Base-by-base conservation (phyloP, 768 basidiomycete species). In the Boletus rubescentipes region DNA sequence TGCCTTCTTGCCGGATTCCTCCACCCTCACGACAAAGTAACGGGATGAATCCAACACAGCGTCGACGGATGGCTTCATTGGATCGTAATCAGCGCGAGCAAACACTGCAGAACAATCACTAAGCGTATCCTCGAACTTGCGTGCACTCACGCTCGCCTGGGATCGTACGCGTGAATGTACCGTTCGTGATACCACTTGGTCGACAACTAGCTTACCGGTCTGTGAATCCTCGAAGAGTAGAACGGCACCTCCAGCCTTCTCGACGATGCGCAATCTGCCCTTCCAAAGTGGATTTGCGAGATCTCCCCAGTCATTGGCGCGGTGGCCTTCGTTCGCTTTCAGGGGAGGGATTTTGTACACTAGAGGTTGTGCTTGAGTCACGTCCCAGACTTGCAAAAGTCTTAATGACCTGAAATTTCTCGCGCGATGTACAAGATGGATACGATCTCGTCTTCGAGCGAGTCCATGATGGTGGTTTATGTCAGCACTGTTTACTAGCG, bases 31-130 rank as follows among this genome's bases (percentile, higher is more conserved):
- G 15, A 96, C 94, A 66, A 98, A 98, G 68, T 98, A 98, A 44
- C 94, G 84, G 11, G 93, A 95, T 1, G 93, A 95, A 69, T 98
- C 94, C 26, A 97, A 78, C 15, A 95, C 93, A n/a, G 91, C 89
- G 60, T 98, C 94, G n/a, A 98, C 91, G 29, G 82, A 86, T 5
- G 92, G 91, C 53, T 84, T 85, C 40, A 80, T 73, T 15, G 85
- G 78, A 64, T 91, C 87, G 65, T 97, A 98, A 40, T 82, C 82
- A 15, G 93, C 85, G 59, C 82, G 86, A 39, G 95, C 95, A 75
- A 98, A 98, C 51, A 91, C 91, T 90, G 70, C 35, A 55, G 47
- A 40, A 51, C 14, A 26, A n/a, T 37, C 37, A n/a, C 44, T 49
- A 57, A 54, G 43, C 41, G n/a, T 53, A 42, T 56, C 37, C 57